These are phyloP conservation scores for Kodamaea nitidulidarum DNA, from an alignment of 805 yeast species.

Conservation along the genomic window DNA sequence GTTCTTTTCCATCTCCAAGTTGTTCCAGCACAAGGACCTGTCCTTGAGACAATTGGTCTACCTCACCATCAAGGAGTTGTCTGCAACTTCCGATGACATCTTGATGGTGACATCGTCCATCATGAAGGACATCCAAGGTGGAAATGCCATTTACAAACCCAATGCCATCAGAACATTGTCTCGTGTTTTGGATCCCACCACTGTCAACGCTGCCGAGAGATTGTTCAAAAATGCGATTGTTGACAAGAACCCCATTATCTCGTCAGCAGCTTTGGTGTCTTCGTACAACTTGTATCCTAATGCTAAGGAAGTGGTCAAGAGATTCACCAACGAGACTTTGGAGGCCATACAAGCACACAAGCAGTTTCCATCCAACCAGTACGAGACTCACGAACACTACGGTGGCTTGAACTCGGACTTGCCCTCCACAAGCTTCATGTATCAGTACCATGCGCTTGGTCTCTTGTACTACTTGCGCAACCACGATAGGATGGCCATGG, in stretches of 20 bases:
- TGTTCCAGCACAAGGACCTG: conserved; percentile 88
- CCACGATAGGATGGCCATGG: conserved; percentile 90
- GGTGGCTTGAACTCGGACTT: conserved; percentile 46
- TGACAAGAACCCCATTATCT: conserved; percentile 79
- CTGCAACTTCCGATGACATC: conserved; percentile 81
- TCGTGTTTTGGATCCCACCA: conserved; percentile 82
- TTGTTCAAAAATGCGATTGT: conserved; percentile 89
- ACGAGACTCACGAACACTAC: conserved; percentile 52
- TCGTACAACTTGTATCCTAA: conserved; percentile 87
- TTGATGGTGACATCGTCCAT: conserved; percentile 97
- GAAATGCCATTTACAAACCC: conserved; percentile 82
- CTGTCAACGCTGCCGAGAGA: conserved; percentile 91
- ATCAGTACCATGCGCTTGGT: conserved; percentile 96
- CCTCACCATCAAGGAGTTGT: conserved; percentile 87
- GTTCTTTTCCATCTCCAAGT: conserved; percentile 89
- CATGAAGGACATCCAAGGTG: conserved; percentile 95
- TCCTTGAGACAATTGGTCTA: conserved; percentile 90
- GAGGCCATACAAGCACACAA: conserved; percentile 76
- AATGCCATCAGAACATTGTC: conserved; percentile 91
- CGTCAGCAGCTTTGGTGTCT: conserved; percentile 91
- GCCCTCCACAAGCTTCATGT: conserved; percentile 71
- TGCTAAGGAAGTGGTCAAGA: conserved; percentile 85
- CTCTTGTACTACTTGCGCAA: conserved; percentile 80
- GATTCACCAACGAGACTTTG: conserved; percentile 92
- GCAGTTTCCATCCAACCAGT: conserved; percentile 46